Evolutionary conservation across 208 protist species (phyloP).

Genomic region (Porcisia deanei): DNA sequence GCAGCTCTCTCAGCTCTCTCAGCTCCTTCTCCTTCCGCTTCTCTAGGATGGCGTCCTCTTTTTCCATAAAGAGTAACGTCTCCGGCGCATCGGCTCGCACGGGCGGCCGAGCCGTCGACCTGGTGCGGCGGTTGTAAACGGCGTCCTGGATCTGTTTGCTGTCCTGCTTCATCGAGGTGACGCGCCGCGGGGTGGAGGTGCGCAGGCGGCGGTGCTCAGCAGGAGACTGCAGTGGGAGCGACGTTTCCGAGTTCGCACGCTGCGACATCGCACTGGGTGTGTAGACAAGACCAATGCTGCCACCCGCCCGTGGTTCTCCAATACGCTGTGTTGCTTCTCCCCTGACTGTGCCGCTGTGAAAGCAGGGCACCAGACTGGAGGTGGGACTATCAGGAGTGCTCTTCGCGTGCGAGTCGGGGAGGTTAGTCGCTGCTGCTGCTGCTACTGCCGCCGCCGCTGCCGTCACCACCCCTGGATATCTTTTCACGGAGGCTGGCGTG

Average conservation of each 20-base stretch:
- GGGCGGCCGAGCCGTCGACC: neutral
- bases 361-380: neutral
- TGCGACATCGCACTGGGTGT: conserved; percentile 20
- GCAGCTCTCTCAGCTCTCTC: conserved; percentile 13
- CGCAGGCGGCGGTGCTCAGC: conserved; percentile 29
- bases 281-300: conserved; percentile 22
- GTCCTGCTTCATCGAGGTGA: conserved; percentile 17
- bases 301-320: conserved; percentile 6
- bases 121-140: conserved; percentile 27
- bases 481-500: neutral
- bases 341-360: neutral
- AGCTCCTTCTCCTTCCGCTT: conserved; percentile 14
- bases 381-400: neutral
- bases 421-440: neutral
- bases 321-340: neutral
- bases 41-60: conserved; percentile 33
- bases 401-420: neutral
- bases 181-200: conserved; percentile 31
- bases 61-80: conserved; percentile 32
- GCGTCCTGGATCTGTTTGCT: conserved; percentile 38
- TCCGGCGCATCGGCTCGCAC: conserved; percentile 34
- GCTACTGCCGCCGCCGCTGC: too few relatives aligned
- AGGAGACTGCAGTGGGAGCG: neutral
- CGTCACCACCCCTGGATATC: neutral
- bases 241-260: neutral